Evolutionary conservation across 257 asterid genomes (phyloP), one percentile per base, ranked within the genome.

Genomic region (Scutellaria baicalensis): DNA sequence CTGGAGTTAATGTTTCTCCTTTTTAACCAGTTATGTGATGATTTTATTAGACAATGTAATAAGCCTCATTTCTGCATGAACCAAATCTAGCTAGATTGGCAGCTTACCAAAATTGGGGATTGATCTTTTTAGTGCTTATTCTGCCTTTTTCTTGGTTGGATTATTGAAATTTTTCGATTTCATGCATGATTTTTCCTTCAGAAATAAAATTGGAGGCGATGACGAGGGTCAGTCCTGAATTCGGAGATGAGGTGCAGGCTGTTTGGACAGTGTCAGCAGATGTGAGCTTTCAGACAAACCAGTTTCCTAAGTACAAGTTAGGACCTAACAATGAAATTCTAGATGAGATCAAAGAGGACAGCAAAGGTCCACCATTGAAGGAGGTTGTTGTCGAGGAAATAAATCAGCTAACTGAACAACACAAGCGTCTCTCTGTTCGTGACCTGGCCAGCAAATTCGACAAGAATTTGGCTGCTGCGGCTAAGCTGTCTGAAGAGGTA

Each of bases 401-500:
- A 8, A 48, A 84, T 13, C 87, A 88, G 74, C 88, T 93, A 38
- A 79, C 88, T 4, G 90, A 87, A 49, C 99, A 93, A 45, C 99
- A 91, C 80, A 81, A 79, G 77, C 97, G 99, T 10, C 88, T 93
- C 17, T 93, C 99, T 52, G 99, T 93, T 60, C 89, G 99, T 9
- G 99, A 93, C 68, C 89, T 93, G 57, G 98, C 98, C 69, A 88
- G 89, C 83, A 90, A 88, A 77, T 93, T 93, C 12, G 99, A 93
- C 86, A 93, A 91, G 93, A 93, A 89, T 77, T 85, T 90, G 87
- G 77, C 99, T 42, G 91, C 99, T 38, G 96, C 99, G 13, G 97
- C 97, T 18, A 93, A 93, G 78, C 79, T 93, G 79, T 86, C 97
- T 1, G 91, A 85, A 48, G 97, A 93, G 99, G 98, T 77, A 6